Evolutionary conservation across 164 flowering plant genomes (phyloP).

Genomic region (Vitis rotundifolia): DNA sequence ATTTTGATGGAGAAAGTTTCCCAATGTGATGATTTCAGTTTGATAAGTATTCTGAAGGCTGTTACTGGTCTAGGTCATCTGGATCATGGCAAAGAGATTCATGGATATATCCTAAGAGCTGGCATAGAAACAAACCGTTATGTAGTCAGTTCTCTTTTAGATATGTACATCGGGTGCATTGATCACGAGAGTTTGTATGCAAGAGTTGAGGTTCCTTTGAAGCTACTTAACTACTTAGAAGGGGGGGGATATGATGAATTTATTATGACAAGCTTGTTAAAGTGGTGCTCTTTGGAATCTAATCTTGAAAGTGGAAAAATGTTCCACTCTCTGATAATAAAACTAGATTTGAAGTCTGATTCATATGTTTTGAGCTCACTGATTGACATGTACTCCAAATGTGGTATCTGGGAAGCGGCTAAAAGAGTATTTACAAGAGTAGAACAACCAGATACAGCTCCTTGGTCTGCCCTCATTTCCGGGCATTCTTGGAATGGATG

Average conservation of each 20-base stretch:
- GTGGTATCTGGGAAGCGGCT: slow-evolving; percentile 34
- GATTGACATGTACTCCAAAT: slow-evolving; percentile 34
- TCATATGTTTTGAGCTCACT: slow-evolving; percentile 25
- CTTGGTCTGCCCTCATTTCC: slow-evolving; percentile 39
- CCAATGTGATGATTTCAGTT: slow-evolving; percentile 30
- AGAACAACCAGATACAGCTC: slow-evolving; percentile 22
- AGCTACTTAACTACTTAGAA: slow-evolving; percentile 21
- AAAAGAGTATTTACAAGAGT: slow-evolving; percentile 25
- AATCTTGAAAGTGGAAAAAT: slow-evolving; percentile 26
- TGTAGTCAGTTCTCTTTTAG: slow-evolving; percentile 30
- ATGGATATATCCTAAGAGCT: slow-evolving; percentile 27
- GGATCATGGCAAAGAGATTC: slow-evolving; percentile 13
- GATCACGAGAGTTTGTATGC: slow-evolving; percentile 10
- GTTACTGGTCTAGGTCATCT: slow-evolving; percentile 13
- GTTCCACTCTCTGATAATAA: slow-evolving; percentile 32
- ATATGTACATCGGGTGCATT: slow-evolving; percentile 35
- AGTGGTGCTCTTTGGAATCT: slow-evolving; percentile 25
- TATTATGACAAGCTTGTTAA: slow-evolving; percentile 27
- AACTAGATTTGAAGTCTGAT: slow-evolving; percentile 21
- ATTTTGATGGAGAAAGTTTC: slow-evolving; percentile 16
- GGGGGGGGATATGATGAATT: slow-evolving; percentile 30
- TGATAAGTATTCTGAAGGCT: slow-evolving; percentile 26
- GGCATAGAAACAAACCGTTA: slow-evolving; percentile 23
- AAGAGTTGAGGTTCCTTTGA: slow-evolving; percentile 13
- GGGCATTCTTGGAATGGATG: slow-evolving; percentile 26